Conservation (phyloP, 495 filamentous ascomycete species). For the Aspergillus homomorphus region DNA sequence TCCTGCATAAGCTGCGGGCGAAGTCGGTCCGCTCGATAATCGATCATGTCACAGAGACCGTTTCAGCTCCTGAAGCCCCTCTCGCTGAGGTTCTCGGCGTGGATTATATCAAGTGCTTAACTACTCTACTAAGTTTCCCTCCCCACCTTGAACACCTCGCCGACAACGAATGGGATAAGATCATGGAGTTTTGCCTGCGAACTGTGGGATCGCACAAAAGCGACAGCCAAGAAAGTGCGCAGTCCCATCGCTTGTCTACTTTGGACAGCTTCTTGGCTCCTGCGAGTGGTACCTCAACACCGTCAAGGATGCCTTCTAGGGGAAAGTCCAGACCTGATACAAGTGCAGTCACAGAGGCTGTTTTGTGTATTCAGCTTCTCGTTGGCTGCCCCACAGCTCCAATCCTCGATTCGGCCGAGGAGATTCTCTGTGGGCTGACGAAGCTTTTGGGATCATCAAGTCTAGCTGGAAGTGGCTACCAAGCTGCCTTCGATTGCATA, state of each 20-base stretch:
- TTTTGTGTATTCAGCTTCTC: constrained; percentile 66
- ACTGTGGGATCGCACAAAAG: constrained; percentile 26
- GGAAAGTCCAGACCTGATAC: constrained; percentile 29
- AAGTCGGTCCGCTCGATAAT: constrained; percentile 76
- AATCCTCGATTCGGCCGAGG: constrained; percentile 54
- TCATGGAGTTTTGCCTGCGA: constrained; percentile 62
- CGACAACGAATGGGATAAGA: constrained; percentile 62
- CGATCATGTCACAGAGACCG: constrained; percentile 75
- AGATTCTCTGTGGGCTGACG: constrained; percentile 55
- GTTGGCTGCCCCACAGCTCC: constrained; percentile 68
- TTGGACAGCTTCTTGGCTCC: constrained; percentile 27
- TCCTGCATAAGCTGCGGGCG: constrained; percentile 61
- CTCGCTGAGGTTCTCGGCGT: constrained; percentile 68
- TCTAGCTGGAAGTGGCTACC: constrained; percentile 59
- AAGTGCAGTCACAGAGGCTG: constrained; percentile 51
- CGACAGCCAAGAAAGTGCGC: constrained; percentile 28
- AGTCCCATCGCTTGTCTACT: constrained; percentile 25
- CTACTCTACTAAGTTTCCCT: constrained; percentile 63
- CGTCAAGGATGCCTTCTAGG: constrained; percentile 31
- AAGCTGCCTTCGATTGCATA: constrained; percentile 69
- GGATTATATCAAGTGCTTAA: constrained; percentile 75
- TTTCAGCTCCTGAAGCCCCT: constrained; percentile 57
- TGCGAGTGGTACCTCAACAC: constrained; percentile 28
- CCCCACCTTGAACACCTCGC: constrained; percentile 76
- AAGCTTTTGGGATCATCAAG: constrained; percentile 60